Evolutionary conservation across 179 eudicot genomes (phyloP).

Genomic region (Monotropa hypopitys): DNA sequence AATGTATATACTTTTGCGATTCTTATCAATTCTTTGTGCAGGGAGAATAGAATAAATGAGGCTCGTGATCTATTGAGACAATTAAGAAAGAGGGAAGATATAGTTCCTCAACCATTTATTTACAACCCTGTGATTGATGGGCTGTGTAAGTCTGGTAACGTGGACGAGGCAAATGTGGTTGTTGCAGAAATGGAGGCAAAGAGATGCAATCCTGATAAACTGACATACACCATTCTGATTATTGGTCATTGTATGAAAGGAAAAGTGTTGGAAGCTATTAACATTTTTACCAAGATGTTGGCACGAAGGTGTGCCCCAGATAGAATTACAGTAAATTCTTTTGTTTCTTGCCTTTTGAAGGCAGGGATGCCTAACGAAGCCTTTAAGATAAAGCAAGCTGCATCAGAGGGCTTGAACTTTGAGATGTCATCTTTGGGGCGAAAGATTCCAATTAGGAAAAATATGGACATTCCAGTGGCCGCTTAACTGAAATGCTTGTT

Average conservation of each 20-base stretch:
- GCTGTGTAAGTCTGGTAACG: conserved; percentile 71
- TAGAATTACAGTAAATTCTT: conserved; percentile 46
- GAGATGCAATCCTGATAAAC: conserved; percentile 59
- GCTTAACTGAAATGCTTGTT: conserved; percentile 20
- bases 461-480: conserved; percentile 48
- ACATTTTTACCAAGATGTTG: conserved; percentile 60
- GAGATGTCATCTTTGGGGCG: conserved; percentile 26
- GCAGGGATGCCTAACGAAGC: conserved; percentile 91
- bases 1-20: conserved; percentile 55
- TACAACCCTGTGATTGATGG: conserved; percentile 92
- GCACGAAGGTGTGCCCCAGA: conserved; percentile 58
- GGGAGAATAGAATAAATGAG: conserved; percentile 57
- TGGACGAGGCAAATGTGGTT: conserved; percentile 67
- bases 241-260: conserved; percentile 96
- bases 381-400: conserved; percentile 32
- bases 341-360: conserved; percentile 58
- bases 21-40: conserved; percentile 63
- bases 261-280: conserved; percentile 63
- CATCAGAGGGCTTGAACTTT: conserved; percentile 19
- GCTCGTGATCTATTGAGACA: conserved; percentile 54
- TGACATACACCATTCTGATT: conserved; percentile 84
- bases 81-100: conserved; percentile 48
- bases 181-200: conserved; percentile 67
- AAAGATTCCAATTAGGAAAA: conserved; percentile 14
- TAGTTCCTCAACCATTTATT: conserved; percentile 51